These are phyloP conservation scores for Calycina marina DNA, from an alignment of 2,329 filamentous ascomycete species.

Conservation along the genomic window DNA sequence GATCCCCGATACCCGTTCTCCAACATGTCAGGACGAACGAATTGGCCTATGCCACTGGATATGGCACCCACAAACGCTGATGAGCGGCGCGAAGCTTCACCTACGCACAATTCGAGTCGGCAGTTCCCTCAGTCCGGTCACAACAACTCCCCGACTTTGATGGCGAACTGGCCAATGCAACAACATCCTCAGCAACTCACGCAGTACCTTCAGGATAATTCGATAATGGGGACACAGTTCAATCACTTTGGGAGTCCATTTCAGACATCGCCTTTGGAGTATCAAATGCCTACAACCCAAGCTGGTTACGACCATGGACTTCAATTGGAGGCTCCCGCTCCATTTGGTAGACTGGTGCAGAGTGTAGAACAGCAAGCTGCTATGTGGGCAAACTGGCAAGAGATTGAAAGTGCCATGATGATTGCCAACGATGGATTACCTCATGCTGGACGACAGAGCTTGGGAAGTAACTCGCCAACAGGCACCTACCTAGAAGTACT, in stretches of 20 bases:
- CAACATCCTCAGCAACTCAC: slow-evolving; percentile 21
- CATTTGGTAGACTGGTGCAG: slow-evolving; percentile 43
- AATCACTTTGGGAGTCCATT: slow-evolving; percentile 18
- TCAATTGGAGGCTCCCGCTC: slow-evolving; percentile 45
- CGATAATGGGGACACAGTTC: slow-evolving; percentile 22
- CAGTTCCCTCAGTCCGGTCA: slow-evolving; percentile 28
- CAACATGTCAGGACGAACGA: slow-evolving; percentile 24
- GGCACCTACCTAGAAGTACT: slow-evolving; percentile 75
- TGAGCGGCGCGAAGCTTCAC: slow-evolving; percentile 20
- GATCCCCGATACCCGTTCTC: slow-evolving; percentile 37
- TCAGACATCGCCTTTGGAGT: slow-evolving; percentile 22
- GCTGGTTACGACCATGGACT: slow-evolving; percentile 44
- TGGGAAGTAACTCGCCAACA: slow-evolving; percentile 54
- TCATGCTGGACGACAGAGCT: slow-evolving; percentile 30
- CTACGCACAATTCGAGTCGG: slow-evolving; percentile 27
- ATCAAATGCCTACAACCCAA: slow-evolving; percentile 38
- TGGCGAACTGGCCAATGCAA: slow-evolving; percentile 46
- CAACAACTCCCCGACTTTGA: slow-evolving; percentile 30
- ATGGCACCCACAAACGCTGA: slow-evolving; percentile 19
- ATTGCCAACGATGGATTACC: slow-evolving; percentile 33
- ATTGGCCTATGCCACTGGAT: slow-evolving; percentile 22
- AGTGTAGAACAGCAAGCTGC: slow-evolving; percentile 42
- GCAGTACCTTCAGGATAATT: slow-evolving; percentile 22
- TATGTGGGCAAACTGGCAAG: slow-evolving; percentile 63
- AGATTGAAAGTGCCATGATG: slow-evolving; percentile 57